Conservation (phyloP, 345 rosid genomes). For the Schrenkiella parvula region DNA sequence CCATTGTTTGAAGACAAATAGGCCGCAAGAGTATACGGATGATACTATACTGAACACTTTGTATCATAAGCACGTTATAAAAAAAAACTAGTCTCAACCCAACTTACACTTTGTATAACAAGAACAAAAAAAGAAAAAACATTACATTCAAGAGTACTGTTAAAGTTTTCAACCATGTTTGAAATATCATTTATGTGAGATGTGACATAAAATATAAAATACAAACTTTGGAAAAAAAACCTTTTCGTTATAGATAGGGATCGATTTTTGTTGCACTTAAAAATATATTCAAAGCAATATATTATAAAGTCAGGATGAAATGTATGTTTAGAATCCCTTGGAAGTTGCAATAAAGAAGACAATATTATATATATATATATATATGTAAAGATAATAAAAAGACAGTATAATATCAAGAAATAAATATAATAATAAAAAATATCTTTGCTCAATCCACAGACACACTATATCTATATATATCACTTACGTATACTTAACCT, state of each 20-base stretch:
- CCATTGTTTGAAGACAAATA: background rate
- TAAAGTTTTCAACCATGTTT: background rate
- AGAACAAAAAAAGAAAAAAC: too few species aligned
- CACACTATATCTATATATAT: background rate
- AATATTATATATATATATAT: background rate
- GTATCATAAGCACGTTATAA: too few species aligned
- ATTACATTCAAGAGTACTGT: background rate
- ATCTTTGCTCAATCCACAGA: background rate
- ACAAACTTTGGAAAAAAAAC: background rate
- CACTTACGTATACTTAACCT: background rate
- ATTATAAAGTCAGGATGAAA: background rate
- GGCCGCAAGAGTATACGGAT: too few species aligned
- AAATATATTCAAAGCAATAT: too few species aligned
- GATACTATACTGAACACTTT: too few species aligned
- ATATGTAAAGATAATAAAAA: background rate
- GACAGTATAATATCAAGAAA: background rate
- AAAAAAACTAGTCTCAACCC: too few species aligned
- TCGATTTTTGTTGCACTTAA: background rate
- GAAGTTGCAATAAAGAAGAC: constrained; percentile 1
- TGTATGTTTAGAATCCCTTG: background rate
- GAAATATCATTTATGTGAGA: background rate
- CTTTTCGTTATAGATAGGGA: background rate
- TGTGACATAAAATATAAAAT: background rate
- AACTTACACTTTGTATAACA: too few species aligned
- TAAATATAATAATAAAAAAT: background rate